Conservation (phyloP, 495 filamentous ascomycete genomes). For the Letharia lupina region DNA sequence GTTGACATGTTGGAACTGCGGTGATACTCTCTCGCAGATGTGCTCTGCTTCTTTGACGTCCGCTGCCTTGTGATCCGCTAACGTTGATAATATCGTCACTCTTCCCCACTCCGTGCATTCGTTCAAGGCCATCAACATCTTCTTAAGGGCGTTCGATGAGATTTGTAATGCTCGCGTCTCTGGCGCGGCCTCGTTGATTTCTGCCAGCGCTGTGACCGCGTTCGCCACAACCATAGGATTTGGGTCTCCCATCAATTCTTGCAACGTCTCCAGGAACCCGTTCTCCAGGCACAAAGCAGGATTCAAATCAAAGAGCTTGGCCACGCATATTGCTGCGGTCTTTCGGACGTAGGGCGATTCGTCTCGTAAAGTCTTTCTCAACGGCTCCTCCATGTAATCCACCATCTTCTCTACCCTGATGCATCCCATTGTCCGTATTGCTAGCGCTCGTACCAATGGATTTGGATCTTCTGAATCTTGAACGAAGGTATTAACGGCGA, state of each 20-base stretch:
- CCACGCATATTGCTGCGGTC: slow-evolving; percentile 94
- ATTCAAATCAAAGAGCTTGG: slow-evolving; percentile 94
- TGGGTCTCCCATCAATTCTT: slow-evolving; percentile 93
- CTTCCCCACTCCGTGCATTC: slow-evolving; percentile 99
- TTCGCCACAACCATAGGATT: slow-evolving; percentile 99
- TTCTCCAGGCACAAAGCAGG: slow-evolving; percentile 89
- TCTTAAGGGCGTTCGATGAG: slow-evolving; percentile 74
- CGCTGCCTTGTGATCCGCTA: slow-evolving; percentile 76
- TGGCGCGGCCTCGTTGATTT: slow-evolving; percentile 84
- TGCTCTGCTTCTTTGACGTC: slow-evolving; percentile 97
- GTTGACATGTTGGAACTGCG: slow-evolving; percentile 98
- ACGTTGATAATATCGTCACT: slow-evolving; percentile 81
- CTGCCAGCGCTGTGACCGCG: slow-evolving; percentile 82
- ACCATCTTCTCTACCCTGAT: slow-evolving; percentile 99
- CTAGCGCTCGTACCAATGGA: slow-evolving; percentile 85
- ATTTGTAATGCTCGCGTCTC: slow-evolving; percentile 82
- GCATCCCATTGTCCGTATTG: slow-evolving; percentile 98
- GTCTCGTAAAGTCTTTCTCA: slow-evolving; percentile 92
- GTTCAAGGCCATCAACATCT: slow-evolving; percentile 91
- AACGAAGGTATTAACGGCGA: slow-evolving; percentile 98
- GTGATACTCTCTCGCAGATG: slow-evolving; percentile 91
- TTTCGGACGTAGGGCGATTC: slow-evolving; percentile 98
- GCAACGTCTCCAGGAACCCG: slow-evolving; percentile 89
- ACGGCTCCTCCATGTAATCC: slow-evolving; percentile 98
- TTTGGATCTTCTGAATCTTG: slow-evolving; percentile 99